phyloP scores from a whole-genome alignment of 345 rosid genomes.

The Brassica rapa region DNA sequence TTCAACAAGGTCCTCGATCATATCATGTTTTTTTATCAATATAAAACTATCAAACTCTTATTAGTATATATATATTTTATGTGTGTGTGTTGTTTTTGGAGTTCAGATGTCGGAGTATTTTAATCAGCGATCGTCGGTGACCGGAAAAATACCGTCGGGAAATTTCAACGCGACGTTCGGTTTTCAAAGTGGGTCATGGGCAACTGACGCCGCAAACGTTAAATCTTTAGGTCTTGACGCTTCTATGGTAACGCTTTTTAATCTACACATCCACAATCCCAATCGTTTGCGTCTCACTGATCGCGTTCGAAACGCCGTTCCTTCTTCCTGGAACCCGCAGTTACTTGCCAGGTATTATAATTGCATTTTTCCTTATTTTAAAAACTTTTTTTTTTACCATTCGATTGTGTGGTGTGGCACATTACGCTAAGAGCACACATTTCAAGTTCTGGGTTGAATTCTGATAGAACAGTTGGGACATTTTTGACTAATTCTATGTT shows the following conservation, averaged over 20 bases:
- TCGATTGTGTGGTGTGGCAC: background rate
- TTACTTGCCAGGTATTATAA: constrained; percentile 62
- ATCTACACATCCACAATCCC: constrained; percentile 64
- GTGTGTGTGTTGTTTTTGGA: background rate
- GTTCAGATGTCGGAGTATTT: constrained; percentile 84
- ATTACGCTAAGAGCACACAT: constrained; percentile 3
- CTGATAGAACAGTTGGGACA: constrained; percentile 3
- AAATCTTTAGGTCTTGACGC: constrained; percentile 77
- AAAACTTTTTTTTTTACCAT: background rate
- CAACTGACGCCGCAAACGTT: constrained; percentile 64
- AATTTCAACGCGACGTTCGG: constrained; percentile 76
- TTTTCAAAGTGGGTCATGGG: constrained; percentile 72
- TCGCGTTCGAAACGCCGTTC: constrained; percentile 68
- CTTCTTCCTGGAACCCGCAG: constrained; percentile 77
- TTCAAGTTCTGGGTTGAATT: constrained; percentile 12
- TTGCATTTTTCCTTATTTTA: background rate
- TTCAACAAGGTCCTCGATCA: constrained; percentile 61
- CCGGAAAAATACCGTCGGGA: constrained; percentile 89
- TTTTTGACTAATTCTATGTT: constrained; percentile 32
- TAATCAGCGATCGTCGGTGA: constrained; percentile 58
- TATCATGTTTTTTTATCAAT: background rate
- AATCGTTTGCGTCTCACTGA: constrained; percentile 69
- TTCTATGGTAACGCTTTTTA: constrained; percentile 54
- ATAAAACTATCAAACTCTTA: background rate
- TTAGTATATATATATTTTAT: background rate